These are phyloP conservation scores for Neocatenulostroma microsporum DNA, from an alignment of 2,329 filamentous ascomycete genomes.

Conservation along the genomic window DNA sequence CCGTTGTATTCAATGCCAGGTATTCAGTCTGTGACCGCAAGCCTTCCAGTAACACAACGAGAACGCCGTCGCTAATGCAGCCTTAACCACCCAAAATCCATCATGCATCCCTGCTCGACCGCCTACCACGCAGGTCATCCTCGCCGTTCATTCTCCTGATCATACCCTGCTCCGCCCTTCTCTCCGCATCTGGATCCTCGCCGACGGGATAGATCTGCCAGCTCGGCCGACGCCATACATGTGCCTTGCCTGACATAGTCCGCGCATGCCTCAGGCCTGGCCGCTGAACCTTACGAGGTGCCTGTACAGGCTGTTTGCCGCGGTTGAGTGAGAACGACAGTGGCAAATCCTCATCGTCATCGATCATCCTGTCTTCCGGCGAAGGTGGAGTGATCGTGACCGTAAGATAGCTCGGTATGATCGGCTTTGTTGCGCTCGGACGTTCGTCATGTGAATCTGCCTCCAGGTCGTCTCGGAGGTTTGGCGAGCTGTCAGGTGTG, in stretches of 20 bases:
- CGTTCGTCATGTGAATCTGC: constrained; percentile 14
- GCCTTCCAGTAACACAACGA: no score
- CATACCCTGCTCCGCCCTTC: constrained; percentile 13
- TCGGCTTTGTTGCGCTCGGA: constrained; percentile 8
- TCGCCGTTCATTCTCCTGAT: neutral
- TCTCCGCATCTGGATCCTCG: constrained; percentile 22
- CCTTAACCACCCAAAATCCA: no score
- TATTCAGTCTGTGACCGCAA: no score
- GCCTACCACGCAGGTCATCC: neutral
- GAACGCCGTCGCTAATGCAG: no score
- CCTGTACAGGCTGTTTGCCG: constrained; percentile 11
- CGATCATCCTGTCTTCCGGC: constrained; percentile 13
- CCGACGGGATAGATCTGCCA: constrained; percentile 21
- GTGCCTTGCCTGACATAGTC: constrained; percentile 26
- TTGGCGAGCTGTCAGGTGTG: constrained; percentile 27
- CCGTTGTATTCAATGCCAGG: no score
- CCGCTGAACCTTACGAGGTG: constrained; percentile 17
- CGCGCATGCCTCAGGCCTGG: constrained; percentile 23
- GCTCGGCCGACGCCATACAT: constrained; percentile 25
- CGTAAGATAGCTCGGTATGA: constrained; percentile 17
- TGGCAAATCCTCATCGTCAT: constrained; percentile 20
- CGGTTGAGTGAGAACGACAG: constrained; percentile 21
- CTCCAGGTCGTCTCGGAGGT: constrained; percentile 23
- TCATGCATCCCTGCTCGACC: neutral
- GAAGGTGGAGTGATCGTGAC: constrained; percentile 13